Evolutionary conservation across 2,329 filamentous ascomycete species (phyloP).

Genomic region (Plectosphaerella plurivora): DNA sequence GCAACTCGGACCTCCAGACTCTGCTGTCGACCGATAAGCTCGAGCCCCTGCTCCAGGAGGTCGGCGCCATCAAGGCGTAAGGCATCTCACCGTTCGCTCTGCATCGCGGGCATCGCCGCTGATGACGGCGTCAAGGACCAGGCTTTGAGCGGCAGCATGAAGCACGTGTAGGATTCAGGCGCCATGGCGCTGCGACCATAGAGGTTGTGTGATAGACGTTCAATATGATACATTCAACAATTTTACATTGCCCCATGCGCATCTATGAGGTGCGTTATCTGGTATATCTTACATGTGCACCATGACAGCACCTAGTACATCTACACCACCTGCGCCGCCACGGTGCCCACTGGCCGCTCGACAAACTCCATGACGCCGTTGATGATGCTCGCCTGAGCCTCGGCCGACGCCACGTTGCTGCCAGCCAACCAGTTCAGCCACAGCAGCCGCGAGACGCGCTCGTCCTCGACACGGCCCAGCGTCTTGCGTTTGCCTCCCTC

Average conservation of each 20-base stretch:
- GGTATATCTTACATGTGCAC: conserved; percentile 11
- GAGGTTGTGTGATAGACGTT: not conserved
- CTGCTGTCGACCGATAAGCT: conserved; percentile 45
- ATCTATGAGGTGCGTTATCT: not conserved
- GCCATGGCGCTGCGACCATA: not conserved
- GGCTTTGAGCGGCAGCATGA: not conserved
- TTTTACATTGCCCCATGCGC: not conserved
- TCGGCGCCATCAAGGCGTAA: conserved; percentile 38
- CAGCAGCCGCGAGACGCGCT: conserved; percentile 72
- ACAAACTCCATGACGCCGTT: conserved; percentile 86
- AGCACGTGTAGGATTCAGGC: not conserved
- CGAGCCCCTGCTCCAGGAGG: conserved; percentile 34
- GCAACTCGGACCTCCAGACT: conserved; percentile 78
- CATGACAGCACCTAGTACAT: conserved; percentile 5
- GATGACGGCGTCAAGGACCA: not conserved
- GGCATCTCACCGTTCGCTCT: conserved; percentile 6
- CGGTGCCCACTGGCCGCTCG: conserved; percentile 80
- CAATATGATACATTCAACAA: not conserved
- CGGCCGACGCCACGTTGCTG: conserved; percentile 79
- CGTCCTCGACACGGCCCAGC: conserved; percentile 71
- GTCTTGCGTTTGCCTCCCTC: conserved; percentile 43
- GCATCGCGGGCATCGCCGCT: not conserved
- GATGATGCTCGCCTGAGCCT: conserved; percentile 74
- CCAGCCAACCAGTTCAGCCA: conserved; percentile 92
- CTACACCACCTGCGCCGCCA: conserved; percentile 69